Conservation (phyloP, 306 rosid species). For the Medicago ruthenica region DNA sequence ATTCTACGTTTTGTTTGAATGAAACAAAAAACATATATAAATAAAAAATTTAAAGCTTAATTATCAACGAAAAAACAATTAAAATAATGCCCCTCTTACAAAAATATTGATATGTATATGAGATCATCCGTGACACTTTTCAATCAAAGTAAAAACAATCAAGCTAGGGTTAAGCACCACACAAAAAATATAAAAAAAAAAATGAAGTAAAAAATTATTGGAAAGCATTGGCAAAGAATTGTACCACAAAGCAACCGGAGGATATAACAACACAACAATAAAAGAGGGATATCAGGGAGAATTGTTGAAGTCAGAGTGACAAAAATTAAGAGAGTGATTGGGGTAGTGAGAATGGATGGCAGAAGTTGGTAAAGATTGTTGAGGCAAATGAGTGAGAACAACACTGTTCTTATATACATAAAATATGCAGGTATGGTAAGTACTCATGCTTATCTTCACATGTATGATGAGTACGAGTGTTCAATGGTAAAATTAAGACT, state of each 20-base stretch:
- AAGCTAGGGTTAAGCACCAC: not conserved
- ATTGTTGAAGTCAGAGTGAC: not conserved
- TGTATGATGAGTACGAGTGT: too few species aligned
- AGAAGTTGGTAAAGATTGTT: not conserved
- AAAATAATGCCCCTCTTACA: too few species aligned
- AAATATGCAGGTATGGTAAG: slow-evolving; percentile 8
- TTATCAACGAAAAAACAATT: too few species aligned
- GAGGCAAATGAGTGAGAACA: not conserved
- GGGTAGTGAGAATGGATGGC: too few species aligned
- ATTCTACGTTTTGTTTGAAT: too few species aligned
- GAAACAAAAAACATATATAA: too few species aligned
- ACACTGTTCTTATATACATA: slow-evolving; percentile 13
- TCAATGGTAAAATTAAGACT: too few species aligned
- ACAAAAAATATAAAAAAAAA: not conserved
- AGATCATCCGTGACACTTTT: not conserved
- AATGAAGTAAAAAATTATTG: not conserved
- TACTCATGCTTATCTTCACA: not conserved
- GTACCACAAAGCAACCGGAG: not conserved
- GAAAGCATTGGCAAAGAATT: not conserved
- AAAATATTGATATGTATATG: too few species aligned
- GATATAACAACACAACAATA: too few species aligned
- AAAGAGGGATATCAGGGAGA: too few species aligned
- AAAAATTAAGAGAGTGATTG: not conserved
- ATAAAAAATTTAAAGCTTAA: too few species aligned
- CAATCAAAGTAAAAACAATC: not conserved